phyloP scores from a whole-genome alignment of 2,329 filamentous ascomycete species.

The Colletotrichum sp. region DNA sequence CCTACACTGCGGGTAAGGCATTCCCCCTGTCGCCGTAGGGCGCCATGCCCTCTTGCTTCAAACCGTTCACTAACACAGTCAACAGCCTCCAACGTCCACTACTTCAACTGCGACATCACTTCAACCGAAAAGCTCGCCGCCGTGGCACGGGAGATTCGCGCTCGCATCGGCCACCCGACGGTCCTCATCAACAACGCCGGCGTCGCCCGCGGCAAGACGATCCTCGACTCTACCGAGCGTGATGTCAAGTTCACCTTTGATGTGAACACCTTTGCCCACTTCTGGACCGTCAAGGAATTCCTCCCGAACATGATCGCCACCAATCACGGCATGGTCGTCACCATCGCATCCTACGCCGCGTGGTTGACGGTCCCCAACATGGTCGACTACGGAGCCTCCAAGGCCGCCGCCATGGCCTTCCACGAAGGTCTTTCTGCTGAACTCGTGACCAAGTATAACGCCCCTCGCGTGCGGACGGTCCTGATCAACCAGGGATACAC shows the following conservation, averaged over 20 bases:
- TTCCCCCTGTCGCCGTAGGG: neutral
- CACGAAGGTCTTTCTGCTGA: slow-evolving; percentile 70
- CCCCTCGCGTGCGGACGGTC: slow-evolving; percentile 69
- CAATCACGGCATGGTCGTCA: slow-evolving; percentile 78
- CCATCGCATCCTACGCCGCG: slow-evolving; percentile 68
- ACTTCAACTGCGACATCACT: slow-evolving; percentile 74
- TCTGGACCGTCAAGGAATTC: slow-evolving; percentile 70
- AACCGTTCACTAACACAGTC: neutral
- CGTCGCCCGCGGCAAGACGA: slow-evolving; percentile 63
- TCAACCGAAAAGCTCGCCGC: slow-evolving; percentile 56
- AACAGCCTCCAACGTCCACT: slow-evolving; percentile 61
- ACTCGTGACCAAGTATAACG: slow-evolving; percentile 63
- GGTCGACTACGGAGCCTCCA: slow-evolving; percentile 70
- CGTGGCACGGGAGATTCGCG: slow-evolving; percentile 58
- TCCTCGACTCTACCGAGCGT: slow-evolving; percentile 62
- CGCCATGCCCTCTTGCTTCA: too few relatives aligned
- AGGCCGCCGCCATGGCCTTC: slow-evolving; percentile 70
- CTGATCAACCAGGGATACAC: slow-evolving; percentile 68
- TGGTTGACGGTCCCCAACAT: slow-evolving; percentile 66
- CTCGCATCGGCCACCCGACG: slow-evolving; percentile 66
- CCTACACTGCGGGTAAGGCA: slow-evolving; percentile 52
- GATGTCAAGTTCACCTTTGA: slow-evolving; percentile 72
- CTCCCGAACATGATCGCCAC: slow-evolving; percentile 65
- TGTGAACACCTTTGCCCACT: slow-evolving; percentile 73
- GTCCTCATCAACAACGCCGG: slow-evolving; percentile 78